Conservation (phyloP, 1,284 basidiomycete genomes). For the Boletus mariae region DNA sequence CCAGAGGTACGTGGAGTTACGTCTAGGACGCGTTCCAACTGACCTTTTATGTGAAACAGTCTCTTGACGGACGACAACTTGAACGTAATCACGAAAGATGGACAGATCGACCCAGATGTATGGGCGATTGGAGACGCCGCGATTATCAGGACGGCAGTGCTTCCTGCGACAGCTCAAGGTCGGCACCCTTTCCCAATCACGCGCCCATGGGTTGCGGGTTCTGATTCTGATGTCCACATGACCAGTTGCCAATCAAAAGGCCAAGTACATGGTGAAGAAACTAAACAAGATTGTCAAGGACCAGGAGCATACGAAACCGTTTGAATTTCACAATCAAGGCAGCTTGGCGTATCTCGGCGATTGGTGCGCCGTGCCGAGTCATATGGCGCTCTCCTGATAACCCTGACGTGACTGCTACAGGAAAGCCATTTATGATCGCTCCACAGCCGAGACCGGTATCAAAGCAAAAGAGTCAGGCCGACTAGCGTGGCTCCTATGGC, state of each 20-base stretch:
- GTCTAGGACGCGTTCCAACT: slow-evolving; percentile 9
- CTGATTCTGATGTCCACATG: slow-evolving; percentile 1
- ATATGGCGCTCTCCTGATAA: not conserved
- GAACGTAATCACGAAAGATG: slow-evolving; percentile 55
- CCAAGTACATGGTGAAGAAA: slow-evolving; percentile 66
- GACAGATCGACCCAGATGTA: slow-evolving; percentile 64
- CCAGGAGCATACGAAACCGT: slow-evolving; percentile 41
- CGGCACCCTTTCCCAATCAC: slow-evolving; percentile 13
- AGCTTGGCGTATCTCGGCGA: slow-evolving; percentile 80
- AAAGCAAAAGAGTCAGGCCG: slow-evolving; percentile 66
- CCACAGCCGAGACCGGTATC: slow-evolving; percentile 48
- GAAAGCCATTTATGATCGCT: slow-evolving; percentile 74
- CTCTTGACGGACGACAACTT: slow-evolving; percentile 63
- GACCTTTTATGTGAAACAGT: slow-evolving; percentile 29
- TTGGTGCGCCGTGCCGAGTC: slow-evolving; percentile 43
- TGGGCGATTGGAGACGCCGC: slow-evolving; percentile 84
- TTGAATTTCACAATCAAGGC: slow-evolving; percentile 70
- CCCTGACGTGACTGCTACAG: slow-evolving; percentile 33
- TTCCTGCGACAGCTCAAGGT: slow-evolving; percentile 86
- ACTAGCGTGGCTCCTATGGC: slow-evolving; percentile 77
- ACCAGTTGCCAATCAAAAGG: slow-evolving; percentile 79
- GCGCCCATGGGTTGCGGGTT: slow-evolving; percentile 32
- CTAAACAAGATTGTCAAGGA: slow-evolving; percentile 60
- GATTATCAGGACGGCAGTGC: slow-evolving; percentile 52
- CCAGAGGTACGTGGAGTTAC: slow-evolving; percentile 44